These are phyloP conservation scores for Fusarium sp. DNA, from an alignment of 2,329 filamentous ascomycete species.

Conservation along the genomic window DNA sequence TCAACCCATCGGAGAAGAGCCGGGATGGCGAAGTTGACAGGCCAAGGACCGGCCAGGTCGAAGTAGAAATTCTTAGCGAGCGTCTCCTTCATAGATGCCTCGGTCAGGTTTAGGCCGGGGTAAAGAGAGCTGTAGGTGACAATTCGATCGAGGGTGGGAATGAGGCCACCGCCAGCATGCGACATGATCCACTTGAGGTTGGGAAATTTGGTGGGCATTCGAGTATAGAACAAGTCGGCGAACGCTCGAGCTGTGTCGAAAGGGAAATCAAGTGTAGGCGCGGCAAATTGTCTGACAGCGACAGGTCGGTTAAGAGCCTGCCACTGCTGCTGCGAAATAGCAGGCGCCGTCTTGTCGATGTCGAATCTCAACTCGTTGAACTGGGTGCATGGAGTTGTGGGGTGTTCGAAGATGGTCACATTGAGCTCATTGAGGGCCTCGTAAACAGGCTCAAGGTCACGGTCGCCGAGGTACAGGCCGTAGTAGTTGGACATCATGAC, in stretches of 20 bases:
- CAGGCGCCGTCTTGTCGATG: background rate
- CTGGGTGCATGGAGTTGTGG: conserved; percentile 25
- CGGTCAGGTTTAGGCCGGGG: conserved; percentile 15
- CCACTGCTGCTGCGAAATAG: conserved; percentile 17
- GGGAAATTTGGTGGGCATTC: conserved; percentile 43
- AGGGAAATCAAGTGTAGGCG: conserved; percentile 16
- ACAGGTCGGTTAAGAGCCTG: conserved; percentile 26
- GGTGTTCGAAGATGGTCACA: conserved; percentile 25
- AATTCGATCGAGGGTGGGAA: conserved; percentile 44
- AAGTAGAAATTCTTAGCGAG: conserved; percentile 18
- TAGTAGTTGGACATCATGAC: conserved; percentile 34
- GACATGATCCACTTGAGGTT: conserved; percentile 47
- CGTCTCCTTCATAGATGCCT: conserved; percentile 11
- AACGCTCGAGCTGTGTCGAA: conserved; percentile 38
- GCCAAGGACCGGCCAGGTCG: conserved; percentile 22
- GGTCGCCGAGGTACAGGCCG: conserved; percentile 15
- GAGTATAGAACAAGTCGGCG: conserved; percentile 38
- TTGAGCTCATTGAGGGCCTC: conserved; percentile 11
- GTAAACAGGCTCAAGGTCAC: conserved; percentile 15
- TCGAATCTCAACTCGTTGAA: conserved; percentile 12
- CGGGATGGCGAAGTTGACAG: conserved; percentile 18
- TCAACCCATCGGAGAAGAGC: conserved; percentile 25
- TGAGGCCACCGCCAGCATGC: conserved; percentile 45
- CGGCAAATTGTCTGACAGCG: conserved; percentile 19
- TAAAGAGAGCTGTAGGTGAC: conserved; percentile 23